phyloP scores from a whole-genome alignment of 2,329 filamentous ascomycete genomes.

The Talaromyces albobiverticillius region DNA sequence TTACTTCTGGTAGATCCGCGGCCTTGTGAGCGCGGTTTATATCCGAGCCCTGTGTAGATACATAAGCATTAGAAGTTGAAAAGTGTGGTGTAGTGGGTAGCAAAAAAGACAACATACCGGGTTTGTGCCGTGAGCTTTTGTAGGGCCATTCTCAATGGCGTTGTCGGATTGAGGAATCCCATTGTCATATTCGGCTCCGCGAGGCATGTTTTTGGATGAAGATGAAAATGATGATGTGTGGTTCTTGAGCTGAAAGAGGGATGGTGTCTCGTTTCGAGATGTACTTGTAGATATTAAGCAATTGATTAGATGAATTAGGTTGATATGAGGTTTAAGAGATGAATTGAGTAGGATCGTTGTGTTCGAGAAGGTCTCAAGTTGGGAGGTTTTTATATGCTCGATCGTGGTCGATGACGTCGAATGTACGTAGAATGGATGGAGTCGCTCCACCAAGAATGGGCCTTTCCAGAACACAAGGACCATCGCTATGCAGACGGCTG shows the following conservation, averaged over 20 bases:
- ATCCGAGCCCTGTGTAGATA: slow-evolving; percentile 19
- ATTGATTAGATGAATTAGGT: not conserved
- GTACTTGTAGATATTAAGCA: not conserved
- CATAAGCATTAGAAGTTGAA: too few relatives aligned
- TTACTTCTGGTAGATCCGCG: slow-evolving; percentile 34
- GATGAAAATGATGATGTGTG: not conserved
- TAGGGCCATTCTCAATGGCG: slow-evolving; percentile 29
- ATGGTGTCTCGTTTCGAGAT: not conserved
- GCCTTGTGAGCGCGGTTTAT: slow-evolving; percentile 31
- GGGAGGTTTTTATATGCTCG: not conserved
- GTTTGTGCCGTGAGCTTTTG: slow-evolving; percentile 34
- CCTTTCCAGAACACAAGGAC: too few relatives aligned
- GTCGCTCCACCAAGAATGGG: not conserved
- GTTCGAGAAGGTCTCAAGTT: too few relatives aligned
- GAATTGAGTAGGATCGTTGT: too few relatives aligned
- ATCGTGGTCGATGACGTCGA: slow-evolving; percentile 11
- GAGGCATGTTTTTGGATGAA: slow-evolving; percentile 32
- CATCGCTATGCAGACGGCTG: too few relatives aligned
- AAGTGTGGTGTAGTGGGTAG: too few relatives aligned
- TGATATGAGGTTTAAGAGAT: not conserved
- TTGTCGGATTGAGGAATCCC: slow-evolving; percentile 38
- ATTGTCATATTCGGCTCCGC: slow-evolving; percentile 40
- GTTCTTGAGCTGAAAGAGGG: too few relatives aligned
- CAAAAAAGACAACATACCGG: slow-evolving; percentile 12
- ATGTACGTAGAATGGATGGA: not conserved